Evolutionary conservation across 768 basidiomycete species (phyloP).

Genomic region (Tulasnella sp.): DNA sequence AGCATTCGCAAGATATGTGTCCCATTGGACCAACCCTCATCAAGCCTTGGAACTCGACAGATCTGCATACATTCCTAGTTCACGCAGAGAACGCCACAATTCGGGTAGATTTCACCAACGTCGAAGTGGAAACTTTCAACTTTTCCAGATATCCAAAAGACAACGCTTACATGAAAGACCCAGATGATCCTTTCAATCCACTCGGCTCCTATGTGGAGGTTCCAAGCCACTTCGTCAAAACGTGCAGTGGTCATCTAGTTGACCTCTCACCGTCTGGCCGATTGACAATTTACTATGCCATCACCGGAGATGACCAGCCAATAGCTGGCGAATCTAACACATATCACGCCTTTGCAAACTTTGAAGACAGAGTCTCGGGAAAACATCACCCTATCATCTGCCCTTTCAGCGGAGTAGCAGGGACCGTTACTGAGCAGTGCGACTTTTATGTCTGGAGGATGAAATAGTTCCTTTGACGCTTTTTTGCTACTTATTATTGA

Average conservation of each 20-base stretch:
- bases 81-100: not conserved
- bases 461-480: not conserved
- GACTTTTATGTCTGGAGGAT: not conserved
- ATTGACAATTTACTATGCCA: not conserved
- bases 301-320: not conserved
- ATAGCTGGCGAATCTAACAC: not conserved
- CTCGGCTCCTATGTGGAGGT: not conserved
- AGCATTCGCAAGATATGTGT: too few relatives aligned
- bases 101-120: not conserved
- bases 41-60: not conserved
- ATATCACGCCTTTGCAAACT: not conserved
- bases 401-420: not conserved
- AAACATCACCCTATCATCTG: not conserved
- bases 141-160: not conserved
- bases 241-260: not conserved
- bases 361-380: not conserved
- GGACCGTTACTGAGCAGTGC: not conserved
- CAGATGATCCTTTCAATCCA: not conserved
- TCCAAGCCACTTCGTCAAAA: not conserved
- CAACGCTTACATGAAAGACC: not conserved
- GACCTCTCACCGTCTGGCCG: not conserved
- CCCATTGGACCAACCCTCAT: not conserved
- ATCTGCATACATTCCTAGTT: not conserved
- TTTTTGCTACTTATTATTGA: not conserved
- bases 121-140: not conserved